Evolutionary conservation across 2,329 filamentous ascomycete species (phyloP), one percentile per base, ranked within the genome.

Genomic region (Stachybotrys chlorohalonatus): DNA sequence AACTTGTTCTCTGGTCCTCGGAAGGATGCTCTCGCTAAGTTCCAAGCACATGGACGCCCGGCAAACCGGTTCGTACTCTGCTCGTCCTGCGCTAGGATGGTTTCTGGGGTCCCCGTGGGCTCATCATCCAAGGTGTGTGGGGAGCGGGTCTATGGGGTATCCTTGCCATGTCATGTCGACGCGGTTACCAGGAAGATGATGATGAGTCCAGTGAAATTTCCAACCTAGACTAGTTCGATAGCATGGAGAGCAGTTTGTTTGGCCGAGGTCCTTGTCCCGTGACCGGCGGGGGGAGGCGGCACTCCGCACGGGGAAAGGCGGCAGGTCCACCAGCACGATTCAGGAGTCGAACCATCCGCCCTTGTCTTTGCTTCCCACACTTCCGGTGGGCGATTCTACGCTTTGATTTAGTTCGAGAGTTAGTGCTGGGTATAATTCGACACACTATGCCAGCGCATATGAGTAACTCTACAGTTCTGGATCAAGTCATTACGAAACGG

Each of bases 301-400:
- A 54, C n/a, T 15, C 17, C 42, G 11, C n/a, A 24, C 56, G 56
- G 56, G 54, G 54, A 52, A 47, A 49, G 49, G 55, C 55, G 55
- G 53, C 53, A 55, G 53, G 53, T 49, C 54, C 56, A 24, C 53
- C 31, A 42, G 8, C 13, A 13, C 36, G 36, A 42, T 13, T 42
- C 36, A 42, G 13, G 8, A 42, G 24, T 42, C 36, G 13, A 42
- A 5, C 9, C 36, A 42, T 13, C 36, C 8, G 36, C 36, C 36
- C 36, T 42, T 9, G 36, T 42, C 36, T 13, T 9, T 13, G 2
- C 36, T 9, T 9, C 9, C 36, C 36, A 42, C 13, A 13, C 9
- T 13, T 42, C 36, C 3, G 9, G 9, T 13, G 8, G 36, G 8
- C 36, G 36, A 24, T 42, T 42, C 36, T 5, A 42, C 36, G 8